These are phyloP conservation scores for Streptanthus diversifolius DNA, from an alignment of 345 rosid genomes.

Conservation along the genomic window DNA sequence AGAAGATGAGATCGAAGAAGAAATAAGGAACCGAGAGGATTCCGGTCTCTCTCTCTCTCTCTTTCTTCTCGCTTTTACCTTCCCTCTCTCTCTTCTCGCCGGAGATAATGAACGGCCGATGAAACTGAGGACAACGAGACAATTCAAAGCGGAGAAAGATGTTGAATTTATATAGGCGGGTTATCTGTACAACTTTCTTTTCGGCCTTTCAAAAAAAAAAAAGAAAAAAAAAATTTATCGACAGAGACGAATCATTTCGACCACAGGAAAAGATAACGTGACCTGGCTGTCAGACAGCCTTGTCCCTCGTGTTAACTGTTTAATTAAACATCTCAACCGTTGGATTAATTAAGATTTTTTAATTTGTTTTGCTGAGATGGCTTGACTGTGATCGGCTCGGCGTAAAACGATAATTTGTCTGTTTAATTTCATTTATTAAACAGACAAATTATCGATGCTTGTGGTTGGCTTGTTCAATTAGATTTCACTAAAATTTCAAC, in stretches of 20 bases:
- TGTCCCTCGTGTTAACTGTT: constrained; percentile 29
- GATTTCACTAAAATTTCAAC: constrained; percentile 21
- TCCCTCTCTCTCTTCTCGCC: constrained; percentile 15
- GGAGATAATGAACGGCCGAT: constrained; percentile 28
- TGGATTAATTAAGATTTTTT: constrained; percentile 8
- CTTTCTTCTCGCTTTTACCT: not conserved
- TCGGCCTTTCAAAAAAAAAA: constrained; percentile 27
- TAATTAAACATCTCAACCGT: constrained; percentile 28
- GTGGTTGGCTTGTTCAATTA: constrained; percentile 33
- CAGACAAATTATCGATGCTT: too few species aligned
- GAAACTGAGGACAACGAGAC: constrained; percentile 27
- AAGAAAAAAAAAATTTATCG: not conserved
- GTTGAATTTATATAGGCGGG: constrained; percentile 37
- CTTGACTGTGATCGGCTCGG: constrained; percentile 26
- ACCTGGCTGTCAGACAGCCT: constrained; percentile 45
- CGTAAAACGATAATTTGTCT: constrained; percentile 29
- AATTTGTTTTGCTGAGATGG: constrained; percentile 20
- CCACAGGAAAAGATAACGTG: constrained; percentile 41
- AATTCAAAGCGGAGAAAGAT: constrained; percentile 20
- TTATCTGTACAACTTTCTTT: constrained; percentile 22
- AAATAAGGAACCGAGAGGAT: constrained; percentile 6
- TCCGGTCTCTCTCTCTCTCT: not conserved
- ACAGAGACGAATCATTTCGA: constrained; percentile 36
- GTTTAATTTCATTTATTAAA: too few species aligned
- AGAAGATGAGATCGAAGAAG: constrained; percentile 28